A percentile compares a stretch with the other conserved stretches of the same genome.
These are phyloP conservation scores for Panicum hallii DNA, from an alignment of 202 grass and related monocot species.

Conservation along the genomic window DNA sequence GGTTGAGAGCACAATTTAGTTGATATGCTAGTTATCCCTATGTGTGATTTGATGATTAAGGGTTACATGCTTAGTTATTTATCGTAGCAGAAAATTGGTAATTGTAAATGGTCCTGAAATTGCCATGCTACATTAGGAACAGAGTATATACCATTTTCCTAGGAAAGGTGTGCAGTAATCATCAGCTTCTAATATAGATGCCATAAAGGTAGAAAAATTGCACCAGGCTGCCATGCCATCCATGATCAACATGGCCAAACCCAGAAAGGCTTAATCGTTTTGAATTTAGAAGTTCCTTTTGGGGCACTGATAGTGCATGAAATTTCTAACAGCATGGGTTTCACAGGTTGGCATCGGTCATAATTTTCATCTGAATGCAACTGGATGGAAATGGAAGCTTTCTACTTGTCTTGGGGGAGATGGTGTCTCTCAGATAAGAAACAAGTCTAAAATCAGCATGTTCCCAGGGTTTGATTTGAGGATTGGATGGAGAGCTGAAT, in stretches of 20 bases:
- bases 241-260: conserved; percentile 2
- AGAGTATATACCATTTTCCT: background rate
- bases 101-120: background rate
- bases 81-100: background rate
- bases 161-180: background rate
- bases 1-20: background rate
- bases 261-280: background rate
- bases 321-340: conserved; percentile 19
- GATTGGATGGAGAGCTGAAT: conserved; percentile 94
- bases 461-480: conserved; percentile 94
- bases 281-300: background rate
- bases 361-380: conserved; percentile 82
- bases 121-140: background rate
- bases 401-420: conserved; percentile 92
- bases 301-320: background rate
- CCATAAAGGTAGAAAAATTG: background rate
- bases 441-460: conserved; percentile 83
- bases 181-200: background rate
- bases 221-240: background rate
- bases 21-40: background rate
- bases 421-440: conserved; percentile 88
- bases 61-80: conserved; percentile 1
- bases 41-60: conserved; percentile 15
- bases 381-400: conserved; percentile 96
- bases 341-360: conserved; percentile 87